Evolutionary conservation across 805 yeast genomes (phyloP), one percentile per base, ranked within the genome.

Genomic region (Saccharomycopsis selenospora): DNA sequence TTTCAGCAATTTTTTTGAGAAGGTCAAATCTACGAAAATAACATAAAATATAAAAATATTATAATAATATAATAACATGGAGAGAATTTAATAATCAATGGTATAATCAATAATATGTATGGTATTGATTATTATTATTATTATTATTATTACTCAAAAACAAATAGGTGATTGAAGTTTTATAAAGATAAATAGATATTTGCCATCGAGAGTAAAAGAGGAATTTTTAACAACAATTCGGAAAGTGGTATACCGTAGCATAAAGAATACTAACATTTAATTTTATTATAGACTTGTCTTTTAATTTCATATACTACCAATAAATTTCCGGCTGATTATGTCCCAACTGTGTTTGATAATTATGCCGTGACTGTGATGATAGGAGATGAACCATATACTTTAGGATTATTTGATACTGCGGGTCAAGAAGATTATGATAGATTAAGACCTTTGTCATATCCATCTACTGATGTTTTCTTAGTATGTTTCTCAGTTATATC

Each of bases 381-480:
- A 62, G 99, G 97, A 46, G 98, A 93, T 65, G 98, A 90, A 68
- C 98, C 99, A 43, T 90, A 87, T 66, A 93, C 97, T 14, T 77
- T 91, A 60, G 97, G 98, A n/a, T 73, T 91, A 53, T 91, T 93
- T 63, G 99, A 91, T 72, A 91, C 99, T 29, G 99, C 99, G 25
- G 99, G 99, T 46, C 99, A 91, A 73, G 99, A 91, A 77, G 99
- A 91, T 73, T 91, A 93, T 67, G 99, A 91, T 71, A 80, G 99
- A 64, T 73, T 91, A 63, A 85, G 99, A 70, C 99, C 99, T 6
- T 77, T 93, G 59, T 84, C 95, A 49, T 91, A 91, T 67, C 98
- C 99, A 14, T 93, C 95, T 47, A 93, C 99, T 3, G 99, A 91
- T 67, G 96, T 91, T 42, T 91, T 91, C 64, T 73, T 91, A 58